A percentile compares a stretch with the other conserved stretches of the same genome.
These are phyloP conservation scores for Calonectria montana DNA, from an alignment of 2,329 filamentous ascomycete genomes.

Conservation along the genomic window DNA sequence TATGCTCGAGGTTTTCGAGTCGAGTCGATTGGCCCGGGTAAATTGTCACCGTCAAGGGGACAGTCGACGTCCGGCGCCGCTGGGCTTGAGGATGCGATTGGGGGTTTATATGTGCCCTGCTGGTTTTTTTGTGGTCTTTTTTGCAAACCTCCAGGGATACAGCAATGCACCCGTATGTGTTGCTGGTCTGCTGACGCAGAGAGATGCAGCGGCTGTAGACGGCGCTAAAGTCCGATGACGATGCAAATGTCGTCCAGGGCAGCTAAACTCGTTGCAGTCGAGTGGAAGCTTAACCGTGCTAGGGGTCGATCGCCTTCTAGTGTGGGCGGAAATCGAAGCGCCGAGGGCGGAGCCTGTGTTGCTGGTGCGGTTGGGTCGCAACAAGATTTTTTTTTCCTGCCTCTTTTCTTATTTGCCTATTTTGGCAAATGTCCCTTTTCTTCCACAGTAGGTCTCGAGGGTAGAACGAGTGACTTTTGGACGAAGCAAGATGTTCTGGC, in stretches of 20 bases:
- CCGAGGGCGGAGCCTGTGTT: conserved; percentile 22
- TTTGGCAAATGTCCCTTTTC: not conserved
- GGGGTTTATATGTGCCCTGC: not conserved
- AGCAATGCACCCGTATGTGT: not conserved
- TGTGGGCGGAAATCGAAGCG: conserved; percentile 21
- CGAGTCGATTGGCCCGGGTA: conserved; percentile 12
- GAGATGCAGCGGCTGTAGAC: conserved; percentile 15
- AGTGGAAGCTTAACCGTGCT: conserved; percentile 28
- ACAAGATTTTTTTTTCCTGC: conserved; percentile 26
- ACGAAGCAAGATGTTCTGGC: not conserved
- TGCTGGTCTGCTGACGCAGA: conserved; percentile 14
- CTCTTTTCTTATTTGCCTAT: not conserved
- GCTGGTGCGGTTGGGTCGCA: conserved; percentile 8
- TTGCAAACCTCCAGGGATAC: not conserved
- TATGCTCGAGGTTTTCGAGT: conserved; percentile 5
- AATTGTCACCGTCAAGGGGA: conserved; percentile 1
- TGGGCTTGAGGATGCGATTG: conserved; percentile 12
- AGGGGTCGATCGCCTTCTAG: conserved; percentile 29
- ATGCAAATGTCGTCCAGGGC: conserved; percentile 18
- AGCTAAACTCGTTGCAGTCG: conserved; percentile 12
- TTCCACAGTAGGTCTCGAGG: conserved; percentile 20
- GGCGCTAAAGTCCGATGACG: conserved; percentile 18
- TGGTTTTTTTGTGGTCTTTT: not conserved
- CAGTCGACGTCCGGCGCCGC: conserved; percentile 24
- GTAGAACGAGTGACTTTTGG: conserved; percentile 19